Percentiles rank a stretch among this genome's conserved stretches.
Evolutionary conservation across 2,329 filamentous ascomycete genomes (phyloP).

Genomic region (Fusarium brachygibbosum): DNA sequence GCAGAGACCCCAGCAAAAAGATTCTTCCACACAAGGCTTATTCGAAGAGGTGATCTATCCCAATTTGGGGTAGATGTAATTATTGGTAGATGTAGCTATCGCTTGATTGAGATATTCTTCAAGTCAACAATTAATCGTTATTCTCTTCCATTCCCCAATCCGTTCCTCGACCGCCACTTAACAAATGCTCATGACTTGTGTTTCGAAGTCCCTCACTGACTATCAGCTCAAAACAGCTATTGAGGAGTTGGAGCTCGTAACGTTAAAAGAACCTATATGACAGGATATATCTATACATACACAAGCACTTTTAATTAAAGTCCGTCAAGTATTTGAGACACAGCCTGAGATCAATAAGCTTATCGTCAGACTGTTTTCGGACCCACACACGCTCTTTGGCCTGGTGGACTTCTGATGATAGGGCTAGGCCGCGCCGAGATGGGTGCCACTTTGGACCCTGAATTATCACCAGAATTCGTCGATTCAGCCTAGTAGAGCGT

Average conservation of each 20-base stretch:
- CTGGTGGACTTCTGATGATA: background rate
- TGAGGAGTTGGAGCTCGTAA: too few relatives aligned
- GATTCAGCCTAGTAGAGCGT: background rate
- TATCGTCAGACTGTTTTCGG: background rate
- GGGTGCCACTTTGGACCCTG: background rate
- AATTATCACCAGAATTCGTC: background rate
- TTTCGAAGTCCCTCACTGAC: too few relatives aligned
- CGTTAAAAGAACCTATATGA: too few relatives aligned
- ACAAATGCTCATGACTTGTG: background rate
- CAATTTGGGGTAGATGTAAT: too few relatives aligned
- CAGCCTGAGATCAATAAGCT: background rate
- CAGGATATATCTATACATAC: too few relatives aligned
- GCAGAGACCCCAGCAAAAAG: background rate
- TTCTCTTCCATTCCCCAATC: background rate
- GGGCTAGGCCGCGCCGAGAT: background rate
- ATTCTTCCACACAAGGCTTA: background rate
- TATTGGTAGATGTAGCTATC: background rate
- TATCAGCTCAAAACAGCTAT: too few relatives aligned
- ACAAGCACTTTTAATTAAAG: background rate
- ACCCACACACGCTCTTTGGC: background rate
- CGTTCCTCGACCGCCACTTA: too few relatives aligned
- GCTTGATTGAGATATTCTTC: background rate
- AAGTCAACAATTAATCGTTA: fast-evolving
- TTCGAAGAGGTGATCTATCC: background rate
- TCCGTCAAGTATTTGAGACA: fast-evolving